Evolutionary conservation across 2,329 filamentous ascomycete genomes (phyloP), one percentile per base, ranked within the genome.

Genomic region (Cladobotryum mycophilum): DNA sequence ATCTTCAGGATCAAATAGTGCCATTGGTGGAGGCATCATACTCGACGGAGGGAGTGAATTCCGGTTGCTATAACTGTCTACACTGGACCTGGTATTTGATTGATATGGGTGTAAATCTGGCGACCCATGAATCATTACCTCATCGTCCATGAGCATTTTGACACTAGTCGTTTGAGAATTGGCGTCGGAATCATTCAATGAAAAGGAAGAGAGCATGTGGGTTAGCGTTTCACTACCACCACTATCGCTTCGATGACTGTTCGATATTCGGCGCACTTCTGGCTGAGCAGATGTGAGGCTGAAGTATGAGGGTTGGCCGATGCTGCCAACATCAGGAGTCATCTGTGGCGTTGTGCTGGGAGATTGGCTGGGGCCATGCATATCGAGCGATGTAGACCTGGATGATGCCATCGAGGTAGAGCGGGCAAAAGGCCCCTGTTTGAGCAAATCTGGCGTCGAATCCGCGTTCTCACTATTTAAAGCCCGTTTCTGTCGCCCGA

Each of bases 401-500:
- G 93, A 97, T 5, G 93, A 96, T 3, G 86, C 83, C 56, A 95
- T 81, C 0, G 93, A 97, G 4, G 86, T 81, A 4, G 89, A 86
- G 47, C 90, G 84, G 51, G 85, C 88, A 69, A 97, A 97, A 0
- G 92, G 89, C 0, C 92, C 91, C 61, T 93, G 85, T 65, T 95
- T 96, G 41, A 97, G 78, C 12, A 99, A 74, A 70, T 99, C 95
- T 1, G 93, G 93, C 1, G 85, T 90, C n/a, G 86, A 83, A 56
- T 99, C 92, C 33, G 84, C 82, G 25, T 83, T 75, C 64, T 79
- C 80, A 72, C 79, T 84, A 64, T 86, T 93, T 44, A 96, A 76
- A 18, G 92, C 89, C 61, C 93, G 84, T 73, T 99, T 97, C 70
- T 99, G 93, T 61, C 93, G 88, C 53, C 93, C 93, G 54, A 99